Evolutionary conservation across 2,329 filamentous ascomycete genomes (phyloP), one percentile per base, ranked within the genome.

Genomic region (Cercospora zeae-maydis): DNA sequence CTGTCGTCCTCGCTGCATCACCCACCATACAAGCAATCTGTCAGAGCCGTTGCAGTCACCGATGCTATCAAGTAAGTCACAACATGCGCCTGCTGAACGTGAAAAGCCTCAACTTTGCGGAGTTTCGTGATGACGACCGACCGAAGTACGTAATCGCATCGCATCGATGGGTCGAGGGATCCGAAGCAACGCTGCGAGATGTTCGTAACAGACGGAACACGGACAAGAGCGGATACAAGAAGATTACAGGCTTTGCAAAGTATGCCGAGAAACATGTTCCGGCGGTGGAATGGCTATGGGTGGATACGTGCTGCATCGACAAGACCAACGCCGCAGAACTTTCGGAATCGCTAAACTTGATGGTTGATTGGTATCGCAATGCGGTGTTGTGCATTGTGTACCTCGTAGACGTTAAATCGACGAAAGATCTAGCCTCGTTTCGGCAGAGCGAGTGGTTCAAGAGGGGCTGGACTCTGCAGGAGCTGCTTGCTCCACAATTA

Each of bases 251-350:
- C 33, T 70, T 68, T 61, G 64, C 64, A 30, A 24, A 54, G 24
- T 69, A 68, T 56, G 45, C 69, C 2, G n/a, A 36, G 21, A 36
- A 62, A n/a, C 11, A 64, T 16, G 52, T 70, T n/a, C 47, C 45
- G 0, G 55, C 33, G 3, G 60, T 70, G 2, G 47, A 67, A 10
- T 69, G 62, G 66, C 56, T 69, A 13, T 70, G 66, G 69, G 56
- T 71, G 19, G 70, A 71, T 39, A 71, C 67, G 7, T 68, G 65
- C 56, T 70, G 67, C 58, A 72, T 72, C n/a, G 60, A 71, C 49
- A 64, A 67, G 34, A 52, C 59, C 19, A 65, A 57, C 58, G 63
- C 37, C 27, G 63, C 59, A 51, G 69, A 72, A 52, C 56, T 71
- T 9, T 64, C 62, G 7, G 53, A 66, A 53, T 56, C 65, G 10